phyloP scores from a whole-genome alignment of 2,329 filamentous ascomycete genomes.

The Niveomyces coronatus region DNA sequence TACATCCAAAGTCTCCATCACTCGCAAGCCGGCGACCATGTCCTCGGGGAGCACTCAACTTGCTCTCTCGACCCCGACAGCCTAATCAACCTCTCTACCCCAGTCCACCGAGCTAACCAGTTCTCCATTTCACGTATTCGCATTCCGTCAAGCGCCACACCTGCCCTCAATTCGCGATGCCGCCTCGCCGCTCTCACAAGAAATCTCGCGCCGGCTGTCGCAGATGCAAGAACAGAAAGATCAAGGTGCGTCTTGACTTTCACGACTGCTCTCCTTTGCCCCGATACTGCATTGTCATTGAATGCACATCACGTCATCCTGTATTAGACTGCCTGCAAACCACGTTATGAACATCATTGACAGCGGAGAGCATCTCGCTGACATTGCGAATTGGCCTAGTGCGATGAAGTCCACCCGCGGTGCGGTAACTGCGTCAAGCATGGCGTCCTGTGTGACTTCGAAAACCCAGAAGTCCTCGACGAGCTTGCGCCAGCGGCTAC shows the following conservation, averaged over 20 bases:
- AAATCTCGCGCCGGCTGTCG: slow-evolving; percentile 59
- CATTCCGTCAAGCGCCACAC: too few relatives aligned
- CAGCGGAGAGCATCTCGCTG: too few relatives aligned
- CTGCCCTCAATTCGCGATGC: slow-evolving; percentile 32
- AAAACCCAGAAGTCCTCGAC: slow-evolving; percentile 37
- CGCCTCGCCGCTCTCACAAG: slow-evolving; percentile 57
- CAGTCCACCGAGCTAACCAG: too few relatives aligned
- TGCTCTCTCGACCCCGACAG: slow-evolving; percentile 1
- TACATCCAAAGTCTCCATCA: background rate
- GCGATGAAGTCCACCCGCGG: slow-evolving; percentile 54
- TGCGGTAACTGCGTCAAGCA: slow-evolving; percentile 60
- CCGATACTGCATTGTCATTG: background rate
- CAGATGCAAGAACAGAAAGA: slow-evolving; percentile 57
- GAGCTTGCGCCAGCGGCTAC: slow-evolving; percentile 28
- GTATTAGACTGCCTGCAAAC: too few relatives aligned
- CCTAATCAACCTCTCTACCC: too few relatives aligned
- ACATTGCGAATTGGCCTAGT: slow-evolving; percentile 28
- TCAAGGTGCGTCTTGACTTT: slow-evolving; percentile 43
- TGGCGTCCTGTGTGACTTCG: slow-evolving; percentile 56
- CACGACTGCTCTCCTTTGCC: slow-evolving; percentile 2
- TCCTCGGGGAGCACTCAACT: slow-evolving; percentile 7
- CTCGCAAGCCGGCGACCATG: slow-evolving; percentile 3
- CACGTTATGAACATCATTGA: too few relatives aligned
- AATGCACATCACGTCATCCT: too few relatives aligned
- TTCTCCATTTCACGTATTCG: too few relatives aligned